Percentiles rank a stretch among this genome's conserved stretches.
Conservation (phyloP, 495 filamentous ascomycete species). For the Pyronema domesticum region DNA sequence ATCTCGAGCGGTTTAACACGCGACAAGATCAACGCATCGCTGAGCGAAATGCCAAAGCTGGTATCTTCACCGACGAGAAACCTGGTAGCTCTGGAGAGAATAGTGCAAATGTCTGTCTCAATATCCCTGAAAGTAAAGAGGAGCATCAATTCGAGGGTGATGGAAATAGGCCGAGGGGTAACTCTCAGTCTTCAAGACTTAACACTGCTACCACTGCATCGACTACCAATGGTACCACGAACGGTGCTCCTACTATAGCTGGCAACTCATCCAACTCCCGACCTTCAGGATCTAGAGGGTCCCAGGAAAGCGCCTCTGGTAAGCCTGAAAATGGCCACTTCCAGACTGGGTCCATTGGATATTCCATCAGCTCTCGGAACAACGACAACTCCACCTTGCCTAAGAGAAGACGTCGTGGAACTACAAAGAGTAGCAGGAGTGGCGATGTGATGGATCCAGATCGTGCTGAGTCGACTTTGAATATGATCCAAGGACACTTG, state of each 20-base stretch:
- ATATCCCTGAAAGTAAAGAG: background rate
- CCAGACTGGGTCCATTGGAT: too few species aligned
- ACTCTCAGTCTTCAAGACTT: conserved; percentile 16
- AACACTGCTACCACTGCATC: conserved; percentile 19
- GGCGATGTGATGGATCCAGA: conserved; percentile 56
- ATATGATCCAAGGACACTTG: conserved; percentile 69
- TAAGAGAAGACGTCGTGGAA: conserved; percentile 47
- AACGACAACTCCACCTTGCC: conserved; percentile 5
- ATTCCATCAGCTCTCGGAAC: too few species aligned
- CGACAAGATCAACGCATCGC: conserved; percentile 12
- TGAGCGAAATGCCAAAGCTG: conserved; percentile 14
- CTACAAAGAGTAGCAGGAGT: conserved; percentile 53
- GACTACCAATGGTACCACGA: conserved; percentile 3
- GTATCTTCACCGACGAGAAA: conserved; percentile 7
- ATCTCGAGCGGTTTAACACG: conserved; percentile 60
- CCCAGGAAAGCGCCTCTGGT: background rate
- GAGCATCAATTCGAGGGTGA: background rate
- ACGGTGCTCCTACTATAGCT: too few species aligned
- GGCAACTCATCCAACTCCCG: background rate
- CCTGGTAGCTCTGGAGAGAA: conserved; percentile 25
- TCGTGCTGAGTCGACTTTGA: conserved; percentile 64
- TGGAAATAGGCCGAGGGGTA: conserved; percentile 9
- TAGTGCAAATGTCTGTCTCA: conserved; percentile 24
- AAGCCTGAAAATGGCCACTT: too few species aligned
- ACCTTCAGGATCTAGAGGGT: background rate